These are phyloP conservation scores for Umbelopsis vinacea DNA, from an alignment of 192 early-diverging fungal genomes.

Conservation along the genomic window DNA sequence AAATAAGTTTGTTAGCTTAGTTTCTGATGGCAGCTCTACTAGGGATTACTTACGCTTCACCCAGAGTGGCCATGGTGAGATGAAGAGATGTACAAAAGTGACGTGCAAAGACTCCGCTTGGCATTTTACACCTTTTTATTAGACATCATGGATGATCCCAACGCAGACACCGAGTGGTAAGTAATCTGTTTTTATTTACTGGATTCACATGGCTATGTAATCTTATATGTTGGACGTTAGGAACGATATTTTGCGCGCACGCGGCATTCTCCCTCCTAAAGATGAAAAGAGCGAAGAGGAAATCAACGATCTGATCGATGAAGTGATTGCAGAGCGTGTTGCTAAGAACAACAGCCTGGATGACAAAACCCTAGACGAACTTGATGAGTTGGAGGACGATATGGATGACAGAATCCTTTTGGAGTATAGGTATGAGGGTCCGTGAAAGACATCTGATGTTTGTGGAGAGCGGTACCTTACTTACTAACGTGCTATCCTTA, in stretches of 20 bases:
- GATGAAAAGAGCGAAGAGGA: conserved; percentile 74
- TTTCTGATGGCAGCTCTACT: neutral
- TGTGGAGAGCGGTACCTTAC: neutral
- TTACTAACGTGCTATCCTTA: too few species aligned
- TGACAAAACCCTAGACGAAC: conserved; percentile 74
- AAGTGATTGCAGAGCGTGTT: conserved; percentile 62
- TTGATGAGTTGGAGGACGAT: conserved; percentile 92
- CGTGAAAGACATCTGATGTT: neutral
- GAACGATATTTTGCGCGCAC: conserved; percentile 94
- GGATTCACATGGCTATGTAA: neutral
- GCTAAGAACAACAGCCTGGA: conserved; percentile 65
- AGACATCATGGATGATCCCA: conserved; percentile 43
- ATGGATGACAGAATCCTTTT: conserved; percentile 87
- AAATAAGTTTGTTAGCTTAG: neutral
- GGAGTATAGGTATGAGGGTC: conserved; percentile 63
- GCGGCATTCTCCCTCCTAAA: conserved; percentile 89
- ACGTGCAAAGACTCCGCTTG: conserved; percentile 19
- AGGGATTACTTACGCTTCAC: conserved; percentile 16
- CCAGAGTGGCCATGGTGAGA: conserved; percentile 25
- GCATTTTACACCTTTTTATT: conserved; percentile 10
- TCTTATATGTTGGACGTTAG: conserved; percentile 34
- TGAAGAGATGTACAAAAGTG: neutral
- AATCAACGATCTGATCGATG: conserved; percentile 73
- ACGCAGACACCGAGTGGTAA: conserved; percentile 48
- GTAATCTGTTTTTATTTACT: neutral